phyloP scores from a whole-genome alignment of 2,329 filamentous ascomycete genomes.

The Cladosporium sp. region DNA sequence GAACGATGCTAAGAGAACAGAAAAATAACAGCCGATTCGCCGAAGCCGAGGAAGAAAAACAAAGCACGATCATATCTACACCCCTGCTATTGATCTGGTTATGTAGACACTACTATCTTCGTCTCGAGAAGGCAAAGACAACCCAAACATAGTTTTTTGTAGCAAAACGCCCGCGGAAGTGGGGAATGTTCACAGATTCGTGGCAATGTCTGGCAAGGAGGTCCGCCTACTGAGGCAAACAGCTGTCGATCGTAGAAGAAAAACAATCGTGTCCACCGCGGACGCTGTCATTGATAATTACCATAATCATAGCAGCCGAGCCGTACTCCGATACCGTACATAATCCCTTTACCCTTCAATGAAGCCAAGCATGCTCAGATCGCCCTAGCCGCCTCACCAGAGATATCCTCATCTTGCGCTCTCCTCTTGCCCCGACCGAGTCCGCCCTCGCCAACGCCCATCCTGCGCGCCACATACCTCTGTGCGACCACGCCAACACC shows the following conservation, averaged over 20 bases:
- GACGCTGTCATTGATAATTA: background rate
- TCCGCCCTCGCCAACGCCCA: slow-evolving; percentile 90
- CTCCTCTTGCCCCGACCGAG: slow-evolving; percentile 59
- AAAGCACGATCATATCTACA: too few species aligned
- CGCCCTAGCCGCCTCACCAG: slow-evolving; percentile 62
- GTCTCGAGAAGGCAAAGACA: background rate
- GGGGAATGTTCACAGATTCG: too few species aligned
- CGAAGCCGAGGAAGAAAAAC: too few species aligned
- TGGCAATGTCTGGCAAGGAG: too few species aligned
- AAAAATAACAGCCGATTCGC: too few species aligned
- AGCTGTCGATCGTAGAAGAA: background rate
- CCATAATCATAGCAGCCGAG: background rate
- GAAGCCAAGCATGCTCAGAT: slow-evolving; percentile 25
- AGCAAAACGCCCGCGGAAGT: background rate
- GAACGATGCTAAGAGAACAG: too few species aligned
- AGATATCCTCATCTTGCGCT: slow-evolving; percentile 55
- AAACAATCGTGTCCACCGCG: background rate
- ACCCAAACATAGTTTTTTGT: background rate
- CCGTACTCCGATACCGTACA: background rate
- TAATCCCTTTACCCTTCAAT: background rate
- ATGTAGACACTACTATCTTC: background rate
- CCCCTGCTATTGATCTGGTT: too few species aligned
- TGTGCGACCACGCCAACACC: slow-evolving; percentile 85
- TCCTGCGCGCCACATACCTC: slow-evolving; percentile 88
- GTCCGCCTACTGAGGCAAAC: background rate